Evolutionary conservation across 75 land plant genomes (phyloP).

Genomic region (Pinus albicaulis): DNA sequence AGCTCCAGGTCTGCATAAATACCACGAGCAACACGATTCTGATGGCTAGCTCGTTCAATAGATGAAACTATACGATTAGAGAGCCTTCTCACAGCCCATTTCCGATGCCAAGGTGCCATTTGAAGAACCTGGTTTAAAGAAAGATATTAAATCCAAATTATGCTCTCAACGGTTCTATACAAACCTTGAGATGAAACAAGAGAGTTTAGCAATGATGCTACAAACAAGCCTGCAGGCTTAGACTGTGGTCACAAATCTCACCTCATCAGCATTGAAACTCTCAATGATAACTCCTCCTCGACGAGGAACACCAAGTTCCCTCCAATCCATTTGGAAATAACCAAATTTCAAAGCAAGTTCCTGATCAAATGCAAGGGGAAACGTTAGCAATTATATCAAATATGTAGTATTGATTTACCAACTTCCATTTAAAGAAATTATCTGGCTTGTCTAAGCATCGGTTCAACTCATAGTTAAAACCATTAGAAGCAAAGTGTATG

Average conservation of each 20-base stretch:
- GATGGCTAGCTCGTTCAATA: slow-evolving; percentile 32
- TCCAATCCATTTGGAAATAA: slow-evolving; percentile 43
- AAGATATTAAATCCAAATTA: too few species aligned
- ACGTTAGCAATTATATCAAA: neutral
- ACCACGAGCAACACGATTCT: slow-evolving; percentile 33
- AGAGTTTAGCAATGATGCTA: too few species aligned
- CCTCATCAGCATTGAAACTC: slow-evolving; percentile 49
- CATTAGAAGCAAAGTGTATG: neutral
- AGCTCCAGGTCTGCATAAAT: slow-evolving; percentile 14
- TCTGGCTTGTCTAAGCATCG: neutral
- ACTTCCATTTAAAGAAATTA: neutral
- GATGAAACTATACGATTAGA: slow-evolving; percentile 26
- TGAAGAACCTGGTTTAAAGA: slow-evolving; percentile 17
- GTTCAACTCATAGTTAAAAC: neutral
- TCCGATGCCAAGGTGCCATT: slow-evolving; percentile 42
- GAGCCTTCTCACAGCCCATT: slow-evolving; percentile 37
- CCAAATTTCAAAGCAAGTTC: slow-evolving; percentile 42
- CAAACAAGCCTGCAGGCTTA: too few species aligned
- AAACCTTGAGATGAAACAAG: too few species aligned
- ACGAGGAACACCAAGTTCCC: slow-evolving; percentile 47
- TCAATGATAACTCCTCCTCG: slow-evolving; percentile 45
- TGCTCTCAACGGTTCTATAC: too few species aligned
- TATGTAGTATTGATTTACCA: neutral
- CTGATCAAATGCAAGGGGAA: slow-evolving; percentile 10
- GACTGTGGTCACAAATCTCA: neutral